phyloP scores from a whole-genome alignment of 805 yeast genomes.

The Myxozyma kluyveri region DNA sequence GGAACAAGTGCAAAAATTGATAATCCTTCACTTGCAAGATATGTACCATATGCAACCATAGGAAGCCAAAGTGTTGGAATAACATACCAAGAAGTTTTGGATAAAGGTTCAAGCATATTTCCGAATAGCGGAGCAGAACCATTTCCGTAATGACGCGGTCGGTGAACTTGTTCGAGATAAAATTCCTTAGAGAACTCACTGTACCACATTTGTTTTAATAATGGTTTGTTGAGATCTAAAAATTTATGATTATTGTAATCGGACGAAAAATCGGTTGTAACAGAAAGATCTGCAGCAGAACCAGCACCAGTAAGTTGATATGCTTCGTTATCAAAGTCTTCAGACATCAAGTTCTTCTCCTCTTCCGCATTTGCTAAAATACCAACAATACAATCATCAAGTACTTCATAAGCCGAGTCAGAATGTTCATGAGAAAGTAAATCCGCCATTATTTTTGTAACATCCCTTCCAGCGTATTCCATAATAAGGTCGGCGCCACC shows the following conservation, averaged over 20 bases:
- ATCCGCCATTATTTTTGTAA: conserved; percentile 75
- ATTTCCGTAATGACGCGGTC: conserved; percentile 97
- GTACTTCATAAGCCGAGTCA: conserved; percentile 79
- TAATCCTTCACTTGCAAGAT: conserved; percentile 56
- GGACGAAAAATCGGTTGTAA: conserved; percentile 71
- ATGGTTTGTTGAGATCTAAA: conserved; percentile 78
- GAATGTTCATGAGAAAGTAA: conserved; percentile 71
- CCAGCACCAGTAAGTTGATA: conserved; percentile 51
- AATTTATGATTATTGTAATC: conserved; percentile 80
- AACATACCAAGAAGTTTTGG: conserved; percentile 92
- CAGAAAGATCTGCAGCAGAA: conserved; percentile 64
- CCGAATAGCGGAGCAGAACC: conserved; percentile 97
- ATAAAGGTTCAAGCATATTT: conserved; percentile 85
- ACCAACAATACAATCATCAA: conserved; percentile 80
- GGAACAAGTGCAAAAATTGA: conserved; percentile 47
- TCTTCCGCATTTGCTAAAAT: conserved; percentile 78
- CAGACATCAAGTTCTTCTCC: conserved; percentile 62
- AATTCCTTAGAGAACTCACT: conserved; percentile 81
- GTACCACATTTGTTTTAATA: conserved; percentile 73
- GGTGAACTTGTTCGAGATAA: conserved; percentile 91
- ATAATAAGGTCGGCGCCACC: conserved; percentile 58
- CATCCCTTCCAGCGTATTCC: conserved; percentile 41
- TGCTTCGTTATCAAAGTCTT: conserved; percentile 41
- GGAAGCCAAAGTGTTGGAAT: conserved; percentile 89
- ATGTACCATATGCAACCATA: conserved; percentile 61